Percentiles rank a stretch among this genome's conserved stretches.
Evolutionary conservation across 2,329 filamentous ascomycete genomes (phyloP).

Genomic region (Ophioceras dolichostomum): DNA sequence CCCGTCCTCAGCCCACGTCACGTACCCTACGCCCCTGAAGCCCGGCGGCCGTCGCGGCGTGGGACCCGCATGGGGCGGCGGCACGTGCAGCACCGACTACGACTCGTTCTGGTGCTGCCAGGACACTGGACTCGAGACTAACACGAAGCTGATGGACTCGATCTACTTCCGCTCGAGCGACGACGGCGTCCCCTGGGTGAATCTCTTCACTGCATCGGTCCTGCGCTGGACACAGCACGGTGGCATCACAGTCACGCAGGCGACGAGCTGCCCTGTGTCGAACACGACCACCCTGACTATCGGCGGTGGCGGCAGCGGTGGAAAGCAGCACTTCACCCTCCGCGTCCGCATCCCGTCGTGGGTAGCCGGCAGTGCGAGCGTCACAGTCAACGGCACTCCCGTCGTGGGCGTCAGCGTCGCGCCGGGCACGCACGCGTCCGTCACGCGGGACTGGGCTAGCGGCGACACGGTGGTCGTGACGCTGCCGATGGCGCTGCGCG

Average conservation of each 20-base stretch:
- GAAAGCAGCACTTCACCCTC: slow-evolving; percentile 20
- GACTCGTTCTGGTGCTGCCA: slow-evolving; percentile 42
- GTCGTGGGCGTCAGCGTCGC: slow-evolving; percentile 11
- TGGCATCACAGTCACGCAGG: slow-evolving; percentile 26
- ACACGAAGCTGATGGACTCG: slow-evolving; percentile 40
- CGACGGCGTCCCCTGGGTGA: slow-evolving; percentile 29
- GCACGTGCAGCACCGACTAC: slow-evolving; percentile 41
- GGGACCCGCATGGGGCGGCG: slow-evolving; percentile 29
- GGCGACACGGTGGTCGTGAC: slow-evolving; percentile 28
- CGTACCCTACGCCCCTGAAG: slow-evolving; percentile 38
- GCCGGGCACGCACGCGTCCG: slow-evolving; percentile 26
- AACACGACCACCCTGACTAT: slow-evolving; percentile 27
- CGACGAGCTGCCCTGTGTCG: slow-evolving; percentile 26
- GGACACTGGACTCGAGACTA: slow-evolving; percentile 37
- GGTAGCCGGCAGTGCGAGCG: slow-evolving; percentile 21
- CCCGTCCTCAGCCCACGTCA: slow-evolving; percentile 35
- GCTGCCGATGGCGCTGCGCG: slow-evolving; percentile 31
- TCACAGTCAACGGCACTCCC: slow-evolving; percentile 27
- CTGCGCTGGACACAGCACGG: slow-evolving; percentile 27
- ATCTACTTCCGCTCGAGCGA: slow-evolving; percentile 31
- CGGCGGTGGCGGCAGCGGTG: slow-evolving; percentile 16
- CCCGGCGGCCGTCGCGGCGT: slow-evolving; percentile 33
- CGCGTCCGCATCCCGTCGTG: slow-evolving; percentile 34
- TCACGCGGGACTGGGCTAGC: slow-evolving; percentile 26
- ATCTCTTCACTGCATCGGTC: slow-evolving; percentile 33